Evolutionary conservation across 129 eudicot genomes (phyloP).

Genomic region (Centella asiatica): DNA sequence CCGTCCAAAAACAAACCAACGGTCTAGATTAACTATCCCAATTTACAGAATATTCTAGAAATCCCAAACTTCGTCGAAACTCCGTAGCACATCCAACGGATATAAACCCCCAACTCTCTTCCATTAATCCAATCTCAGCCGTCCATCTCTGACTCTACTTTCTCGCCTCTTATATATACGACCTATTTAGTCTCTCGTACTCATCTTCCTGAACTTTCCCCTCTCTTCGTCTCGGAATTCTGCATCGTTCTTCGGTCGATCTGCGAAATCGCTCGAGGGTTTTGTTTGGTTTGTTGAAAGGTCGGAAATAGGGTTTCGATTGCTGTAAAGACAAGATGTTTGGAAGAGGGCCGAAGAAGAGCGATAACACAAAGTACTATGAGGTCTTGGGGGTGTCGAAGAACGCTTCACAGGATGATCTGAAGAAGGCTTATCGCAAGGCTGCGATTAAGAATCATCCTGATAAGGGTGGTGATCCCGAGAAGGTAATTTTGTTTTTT

Average conservation of each 20-base stretch:
- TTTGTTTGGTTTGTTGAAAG: not conserved
- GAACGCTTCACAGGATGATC: constrained; percentile 57
- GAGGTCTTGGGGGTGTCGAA: constrained; percentile 69
- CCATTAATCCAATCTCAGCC: not conserved
- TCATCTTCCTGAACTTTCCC: not conserved
- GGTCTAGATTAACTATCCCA: not conserved
- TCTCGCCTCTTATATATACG: too few relatives aligned
- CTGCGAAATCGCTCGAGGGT: not conserved
- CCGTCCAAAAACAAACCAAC: constrained; percentile 7
- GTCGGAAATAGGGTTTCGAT: not conserved
- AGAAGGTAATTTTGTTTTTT: constrained; percentile 40
- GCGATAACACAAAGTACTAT: constrained; percentile 69
- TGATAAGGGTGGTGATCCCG: constrained; percentile 80
- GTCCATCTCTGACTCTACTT: not conserved
- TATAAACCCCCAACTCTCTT: not conserved
- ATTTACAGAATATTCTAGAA: constrained; percentile 16
- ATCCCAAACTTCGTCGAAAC: not conserved
- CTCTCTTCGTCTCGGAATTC: too few relatives aligned
- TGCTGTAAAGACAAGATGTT: constrained; percentile 34
- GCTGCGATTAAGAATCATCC: constrained; percentile 82
- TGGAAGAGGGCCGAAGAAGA: constrained; percentile 72
- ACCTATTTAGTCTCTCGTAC: too few relatives aligned
- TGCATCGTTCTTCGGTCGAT: too few relatives aligned
- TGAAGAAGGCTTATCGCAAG: constrained; percentile 75
- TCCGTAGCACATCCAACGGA: not conserved